Evolutionary conservation across 495 filamentous ascomycete species (phyloP).

Genomic region (Massariosphaeria phaeospora): DNA sequence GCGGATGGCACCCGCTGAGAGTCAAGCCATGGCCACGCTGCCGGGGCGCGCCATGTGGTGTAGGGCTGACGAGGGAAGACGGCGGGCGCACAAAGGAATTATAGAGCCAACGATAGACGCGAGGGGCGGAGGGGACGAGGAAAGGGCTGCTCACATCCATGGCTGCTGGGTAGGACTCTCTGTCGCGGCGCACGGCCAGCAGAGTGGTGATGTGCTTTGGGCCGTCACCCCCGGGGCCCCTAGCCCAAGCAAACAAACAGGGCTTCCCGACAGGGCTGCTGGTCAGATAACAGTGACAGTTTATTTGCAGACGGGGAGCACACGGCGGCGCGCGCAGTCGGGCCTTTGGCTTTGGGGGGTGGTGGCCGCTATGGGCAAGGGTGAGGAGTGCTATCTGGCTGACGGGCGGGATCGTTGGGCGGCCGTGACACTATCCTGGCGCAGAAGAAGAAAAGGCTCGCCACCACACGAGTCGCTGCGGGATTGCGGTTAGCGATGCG

Average conservation of each 20-base stretch:
- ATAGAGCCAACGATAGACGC: slow-evolving; percentile 1
- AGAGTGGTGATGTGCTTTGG: slow-evolving; percentile 29
- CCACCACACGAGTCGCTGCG: slow-evolving; percentile 22
- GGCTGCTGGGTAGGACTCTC: slow-evolving; percentile 23
- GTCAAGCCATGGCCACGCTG: slow-evolving; percentile 22
- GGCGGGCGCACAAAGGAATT: slow-evolving; percentile 3
- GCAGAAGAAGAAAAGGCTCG: slow-evolving; percentile 26
- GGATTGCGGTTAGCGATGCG: not conserved
- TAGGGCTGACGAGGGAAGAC: slow-evolving; percentile 15
- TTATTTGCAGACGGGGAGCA: slow-evolving; percentile 10
- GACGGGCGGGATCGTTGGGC: slow-evolving; percentile 24
- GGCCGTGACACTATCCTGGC: slow-evolving; percentile 6
- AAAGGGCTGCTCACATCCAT: slow-evolving; percentile 31
- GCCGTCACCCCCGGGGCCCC: slow-evolving; percentile 24
- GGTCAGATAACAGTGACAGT: slow-evolving; percentile 4
- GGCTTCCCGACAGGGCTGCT: not conserved
- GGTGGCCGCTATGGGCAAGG: slow-evolving; percentile 19
- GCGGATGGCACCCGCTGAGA: slow-evolving; percentile 5
- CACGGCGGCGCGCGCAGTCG: slow-evolving; percentile 7
- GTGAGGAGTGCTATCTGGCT: slow-evolving; percentile 20
- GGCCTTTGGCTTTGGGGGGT: not conserved
- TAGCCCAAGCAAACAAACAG: slow-evolving; percentile 12
- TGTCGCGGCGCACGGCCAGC: slow-evolving; percentile 20
- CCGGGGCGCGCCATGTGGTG: slow-evolving; percentile 7
- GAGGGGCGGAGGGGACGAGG: slow-evolving; percentile 3